phyloP scores from a whole-genome alignment of 2,329 filamentous ascomycete genomes.

The Beauveria sp. region DNA sequence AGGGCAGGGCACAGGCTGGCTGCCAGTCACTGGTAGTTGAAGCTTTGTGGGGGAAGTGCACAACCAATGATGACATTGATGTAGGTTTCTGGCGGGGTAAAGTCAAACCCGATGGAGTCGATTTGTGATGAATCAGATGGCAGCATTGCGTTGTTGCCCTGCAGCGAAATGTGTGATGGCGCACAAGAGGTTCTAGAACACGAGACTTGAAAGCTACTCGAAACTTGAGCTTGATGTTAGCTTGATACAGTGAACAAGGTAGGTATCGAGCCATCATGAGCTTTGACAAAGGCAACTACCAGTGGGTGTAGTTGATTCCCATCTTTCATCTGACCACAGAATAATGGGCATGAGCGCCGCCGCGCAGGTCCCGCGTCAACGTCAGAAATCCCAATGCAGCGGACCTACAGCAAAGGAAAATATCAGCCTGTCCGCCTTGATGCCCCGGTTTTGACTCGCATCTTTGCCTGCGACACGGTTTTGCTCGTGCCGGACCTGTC shows the following conservation, averaged over 20 bases:
- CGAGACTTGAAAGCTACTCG: neutral
- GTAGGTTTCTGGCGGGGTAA: neutral
- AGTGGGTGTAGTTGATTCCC: no score
- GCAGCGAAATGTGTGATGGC: neutral
- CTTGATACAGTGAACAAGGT: no score
- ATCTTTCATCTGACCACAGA: neutral
- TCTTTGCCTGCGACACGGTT: neutral
- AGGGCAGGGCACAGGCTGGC: neutral
- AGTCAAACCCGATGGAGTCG: constrained; percentile 4
- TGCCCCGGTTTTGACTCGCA: neutral
- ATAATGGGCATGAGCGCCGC: neutral
- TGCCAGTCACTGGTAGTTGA: neutral
- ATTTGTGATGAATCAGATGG: constrained; percentile 9
- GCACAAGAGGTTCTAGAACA: neutral
- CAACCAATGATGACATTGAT: constrained; percentile 6
- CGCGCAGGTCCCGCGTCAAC: neutral
- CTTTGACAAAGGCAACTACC: neutral
- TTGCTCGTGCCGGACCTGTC: neutral
- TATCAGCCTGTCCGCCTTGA: neutral
- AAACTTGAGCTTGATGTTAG: no score
- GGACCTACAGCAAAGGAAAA: neutral
- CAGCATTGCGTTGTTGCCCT: neutral
- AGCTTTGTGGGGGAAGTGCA: neutral
- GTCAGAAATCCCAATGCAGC: neutral
- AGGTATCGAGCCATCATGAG: neutral